Percentiles rank a stretch among this genome's conserved stretches.
Evolutionary conservation across 805 yeast species (phyloP).

Genomic region (Ogataea corticis): DNA sequence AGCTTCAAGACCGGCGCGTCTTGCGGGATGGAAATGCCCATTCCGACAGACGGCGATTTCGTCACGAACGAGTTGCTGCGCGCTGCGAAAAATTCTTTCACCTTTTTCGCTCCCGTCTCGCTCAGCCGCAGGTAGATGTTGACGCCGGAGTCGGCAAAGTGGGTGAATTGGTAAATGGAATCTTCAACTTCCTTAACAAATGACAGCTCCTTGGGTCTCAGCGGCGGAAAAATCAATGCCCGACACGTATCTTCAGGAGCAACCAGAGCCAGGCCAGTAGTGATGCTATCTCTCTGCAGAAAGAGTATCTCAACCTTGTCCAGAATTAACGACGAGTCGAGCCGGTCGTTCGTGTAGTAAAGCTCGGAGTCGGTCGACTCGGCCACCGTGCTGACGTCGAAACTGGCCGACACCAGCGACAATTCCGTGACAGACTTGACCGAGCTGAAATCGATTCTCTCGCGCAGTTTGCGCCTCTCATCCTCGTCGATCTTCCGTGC

Average conservation of each 20-base stretch:
- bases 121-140: conserved; percentile 19
- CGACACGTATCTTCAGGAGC: conserved; percentile 31
- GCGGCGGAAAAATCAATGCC: conserved; percentile 37
- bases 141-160: conserved; percentile 17
- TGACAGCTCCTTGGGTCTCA: conserved; percentile 30
- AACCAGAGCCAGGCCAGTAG: conserved; percentile 28
- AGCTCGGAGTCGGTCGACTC: conserved; percentile 21
- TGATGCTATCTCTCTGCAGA: conserved; percentile 9
- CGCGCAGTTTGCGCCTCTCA: conserved; percentile 21
- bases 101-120: conserved; percentile 1
- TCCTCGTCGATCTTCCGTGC: conserved; percentile 27
- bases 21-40: conserved; percentile 11
- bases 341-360: conserved; percentile 27
- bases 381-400: conserved; percentile 12
- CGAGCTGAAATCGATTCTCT: conserved; percentile 18
- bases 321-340: conserved; percentile 24
- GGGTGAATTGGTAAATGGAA: conserved; percentile 19
- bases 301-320: conserved; percentile 18
- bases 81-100: conserved; percentile 9
- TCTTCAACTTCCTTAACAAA: conserved; percentile 20
- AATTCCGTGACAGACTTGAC: conserved; percentile 28
- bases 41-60: conserved; percentile 9
- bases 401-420: conserved; percentile 21
- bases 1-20: background rate
- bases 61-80: background rate